A percentile compares a stretch with the other conserved stretches of the same genome.
These are phyloP conservation scores for Laetiporus sulphureus DNA, from an alignment of 1,284 basidiomycete genomes.

Conservation along the genomic window DNA sequence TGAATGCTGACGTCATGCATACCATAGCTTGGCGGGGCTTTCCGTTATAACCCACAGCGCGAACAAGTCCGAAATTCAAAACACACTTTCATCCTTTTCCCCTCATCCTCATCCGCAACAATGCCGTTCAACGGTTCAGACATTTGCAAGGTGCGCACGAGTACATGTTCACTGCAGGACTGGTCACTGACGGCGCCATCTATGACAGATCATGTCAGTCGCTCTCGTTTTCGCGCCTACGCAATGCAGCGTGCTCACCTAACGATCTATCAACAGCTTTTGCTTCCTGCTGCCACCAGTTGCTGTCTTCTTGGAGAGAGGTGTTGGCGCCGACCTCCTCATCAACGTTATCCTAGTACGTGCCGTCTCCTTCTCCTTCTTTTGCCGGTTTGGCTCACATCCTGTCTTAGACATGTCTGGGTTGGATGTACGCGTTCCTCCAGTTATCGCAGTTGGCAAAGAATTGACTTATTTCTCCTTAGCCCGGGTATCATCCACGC, in stretches of 20 bases:
- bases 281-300: slow-evolving; percentile 74
- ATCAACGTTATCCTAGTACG: slow-evolving; percentile 62
- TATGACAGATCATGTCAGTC: slow-evolving; percentile 28
- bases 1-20: slow-evolving; percentile 4
- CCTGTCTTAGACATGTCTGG: slow-evolving; percentile 45
- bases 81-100: slow-evolving; percentile 2
- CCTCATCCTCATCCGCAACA: slow-evolving; percentile 16
- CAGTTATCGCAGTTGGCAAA: slow-evolving; percentile 4
- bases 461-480: slow-evolving; percentile 12
- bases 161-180: not conserved
- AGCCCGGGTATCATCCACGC: slow-evolving; percentile 77
- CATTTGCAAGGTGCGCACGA: slow-evolving; percentile 56
- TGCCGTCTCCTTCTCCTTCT: slow-evolving; percentile 3
- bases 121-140: slow-evolving; percentile 73
- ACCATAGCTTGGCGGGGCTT: not conserved
- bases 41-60: slow-evolving; percentile 3
- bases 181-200: slow-evolving; percentile 1
- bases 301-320: slow-evolving; percentile 75
- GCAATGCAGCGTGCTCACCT: not conserved
- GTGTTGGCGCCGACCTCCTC: slow-evolving; percentile 61
- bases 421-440: slow-evolving; percentile 48
- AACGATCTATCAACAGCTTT: slow-evolving; percentile 30
- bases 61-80: not conserved
- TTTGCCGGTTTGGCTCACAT: not conserved
- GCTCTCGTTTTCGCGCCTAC: not conserved